These are phyloP conservation scores for Salvia splendens DNA, from an alignment of 257 asterid genomes.

Conservation along the genomic window DNA sequence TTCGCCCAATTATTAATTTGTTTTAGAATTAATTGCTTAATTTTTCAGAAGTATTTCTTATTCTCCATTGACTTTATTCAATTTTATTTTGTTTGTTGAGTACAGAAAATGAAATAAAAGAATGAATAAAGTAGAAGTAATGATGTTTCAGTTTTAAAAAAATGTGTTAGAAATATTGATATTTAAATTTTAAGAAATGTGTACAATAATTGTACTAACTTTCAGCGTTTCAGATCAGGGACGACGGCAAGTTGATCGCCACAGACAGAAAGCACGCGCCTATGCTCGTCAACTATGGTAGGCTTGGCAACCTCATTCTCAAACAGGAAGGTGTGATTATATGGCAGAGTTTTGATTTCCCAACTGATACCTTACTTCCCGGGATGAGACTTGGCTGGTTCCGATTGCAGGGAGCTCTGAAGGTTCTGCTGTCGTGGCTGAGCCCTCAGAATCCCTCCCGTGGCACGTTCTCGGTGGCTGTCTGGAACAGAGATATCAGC, in stretches of 20 bases:
- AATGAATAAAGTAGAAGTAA: too few species aligned
- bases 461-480: conserved; percentile 11
- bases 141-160: too few species aligned
- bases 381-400: conserved; percentile 24
- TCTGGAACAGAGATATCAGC: conserved; percentile 16
- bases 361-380: conserved; percentile 2
- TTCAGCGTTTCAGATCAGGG: not conserved
- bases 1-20: too few species aligned
- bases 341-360: conserved; percentile 16
- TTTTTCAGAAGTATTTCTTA: too few species aligned
- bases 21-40: too few species aligned
- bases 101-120: too few species aligned
- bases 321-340: not conserved
- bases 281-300: conserved; percentile 10
- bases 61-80: too few species aligned
- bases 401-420: not conserved
- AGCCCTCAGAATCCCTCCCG: conserved; percentile 6
- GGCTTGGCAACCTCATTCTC: conserved; percentile 23
- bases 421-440: conserved; percentile 21
- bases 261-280: conserved; percentile 6
- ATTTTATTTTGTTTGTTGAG: too few species aligned
- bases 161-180: too few species aligned
- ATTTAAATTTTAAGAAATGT: too few species aligned
- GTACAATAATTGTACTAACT: too few species aligned
- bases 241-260: conserved; percentile 23